Evolutionary conservation across 805 yeast genomes (phyloP).

Genomic region (Cyberlindnera nakhonratchasimensis): DNA sequence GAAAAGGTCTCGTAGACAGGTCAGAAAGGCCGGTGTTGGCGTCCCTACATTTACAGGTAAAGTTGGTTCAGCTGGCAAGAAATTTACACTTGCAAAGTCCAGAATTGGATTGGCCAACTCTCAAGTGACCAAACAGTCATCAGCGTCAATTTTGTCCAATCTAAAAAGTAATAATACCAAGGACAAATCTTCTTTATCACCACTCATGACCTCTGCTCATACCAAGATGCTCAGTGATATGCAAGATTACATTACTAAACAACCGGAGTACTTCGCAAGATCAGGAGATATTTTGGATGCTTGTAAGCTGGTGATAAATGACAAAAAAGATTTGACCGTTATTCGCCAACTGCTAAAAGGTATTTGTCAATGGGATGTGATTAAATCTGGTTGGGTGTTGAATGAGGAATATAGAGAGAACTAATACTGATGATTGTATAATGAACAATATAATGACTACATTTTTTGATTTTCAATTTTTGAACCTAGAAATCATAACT

Average conservation of each 20-base stretch:
- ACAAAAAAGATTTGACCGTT: slow-evolving; percentile 53
- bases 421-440: background rate
- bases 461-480: background rate
- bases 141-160: slow-evolving; percentile 47
- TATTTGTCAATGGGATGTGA: slow-evolving; percentile 65
- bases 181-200: background rate
- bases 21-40: slow-evolving; percentile 51
- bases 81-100: slow-evolving; percentile 22
- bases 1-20: slow-evolving; percentile 47
- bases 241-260: slow-evolving; percentile 35
- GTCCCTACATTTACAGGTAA: slow-evolving; percentile 96
- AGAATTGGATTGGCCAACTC: slow-evolving; percentile 17
- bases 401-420: slow-evolving; percentile 45
- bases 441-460: background rate
- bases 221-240: slow-evolving; percentile 36
- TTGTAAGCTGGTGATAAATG: slow-evolving; percentile 37
- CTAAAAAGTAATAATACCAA: slow-evolving; percentile 40
- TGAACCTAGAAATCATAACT: background rate
- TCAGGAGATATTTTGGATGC: slow-evolving; percentile 46
- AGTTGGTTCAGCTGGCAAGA: slow-evolving; percentile 79
- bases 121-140: slow-evolving; percentile 30
- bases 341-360: slow-evolving; percentile 66
- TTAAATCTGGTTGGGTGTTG: slow-evolving; percentile 59
- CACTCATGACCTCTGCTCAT: slow-evolving; percentile 5
- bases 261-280: slow-evolving; percentile 39